A percentile compares a stretch with the other conserved stretches of the same genome.
Evolutionary conservation across 495 filamentous ascomycete species (phyloP).

Genomic region (Lasiosphaeria hispida): DNA sequence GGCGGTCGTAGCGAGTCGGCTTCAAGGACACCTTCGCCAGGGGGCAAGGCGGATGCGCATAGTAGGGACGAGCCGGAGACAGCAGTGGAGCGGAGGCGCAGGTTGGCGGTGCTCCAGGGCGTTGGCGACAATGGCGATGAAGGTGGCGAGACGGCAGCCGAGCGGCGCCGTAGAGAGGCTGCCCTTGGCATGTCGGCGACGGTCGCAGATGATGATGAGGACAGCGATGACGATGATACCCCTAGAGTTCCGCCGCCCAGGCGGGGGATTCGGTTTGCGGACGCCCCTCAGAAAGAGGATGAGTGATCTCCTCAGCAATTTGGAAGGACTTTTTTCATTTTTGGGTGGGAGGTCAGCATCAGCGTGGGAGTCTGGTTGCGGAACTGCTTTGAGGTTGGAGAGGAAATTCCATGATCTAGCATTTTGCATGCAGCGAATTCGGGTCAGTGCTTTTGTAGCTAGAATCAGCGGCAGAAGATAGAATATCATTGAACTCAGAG

Average conservation of each 20-base stretch:
- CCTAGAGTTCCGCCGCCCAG: constrained; percentile 43
- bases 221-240: constrained; percentile 63
- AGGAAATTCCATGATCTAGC: background rate
- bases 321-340: no score
- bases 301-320: no score
- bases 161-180: constrained; percentile 76
- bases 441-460: no score
- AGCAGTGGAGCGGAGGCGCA: constrained; percentile 40
- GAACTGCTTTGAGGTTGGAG: background rate
- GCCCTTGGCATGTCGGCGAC: constrained; percentile 65
- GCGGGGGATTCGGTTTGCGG: constrained; percentile 48
- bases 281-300: constrained; percentile 25
- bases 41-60: constrained; percentile 12
- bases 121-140: constrained; percentile 38
- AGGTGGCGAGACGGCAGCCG: constrained; percentile 74
- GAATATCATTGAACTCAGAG: no score
- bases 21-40: constrained; percentile 16
- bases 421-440: no score
- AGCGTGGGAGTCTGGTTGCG: no score
- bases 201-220: constrained; percentile 52
- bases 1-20: constrained; percentile 13
- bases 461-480: no score
- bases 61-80: constrained; percentile 36
- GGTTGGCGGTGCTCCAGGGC: constrained; percentile 39
- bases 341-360: no score